Evolutionary conservation across 1,284 basidiomycete species (phyloP).

Genomic region (Puccinia horiana): DNA sequence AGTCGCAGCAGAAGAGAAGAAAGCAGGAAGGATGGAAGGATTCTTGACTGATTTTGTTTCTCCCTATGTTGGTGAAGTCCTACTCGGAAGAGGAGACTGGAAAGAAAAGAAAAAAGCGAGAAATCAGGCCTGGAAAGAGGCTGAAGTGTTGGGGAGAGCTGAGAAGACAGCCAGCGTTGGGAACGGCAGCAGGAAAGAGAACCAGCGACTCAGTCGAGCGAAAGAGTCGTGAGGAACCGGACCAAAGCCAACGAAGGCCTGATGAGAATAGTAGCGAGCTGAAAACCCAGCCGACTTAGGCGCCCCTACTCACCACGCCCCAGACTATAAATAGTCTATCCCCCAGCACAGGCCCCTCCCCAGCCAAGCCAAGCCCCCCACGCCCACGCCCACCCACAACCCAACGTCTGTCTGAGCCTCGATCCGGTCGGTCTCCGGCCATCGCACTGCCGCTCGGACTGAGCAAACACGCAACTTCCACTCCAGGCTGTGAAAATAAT

Average conservation of each 20-base stretch:
- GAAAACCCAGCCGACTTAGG: too few relatives aligned
- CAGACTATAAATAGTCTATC: too few relatives aligned
- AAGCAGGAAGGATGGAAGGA: not conserved
- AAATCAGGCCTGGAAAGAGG: not conserved
- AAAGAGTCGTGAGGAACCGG: not conserved
- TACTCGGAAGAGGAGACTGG: not conserved
- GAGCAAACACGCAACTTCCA: too few relatives aligned
- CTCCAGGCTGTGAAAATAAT: too few relatives aligned
- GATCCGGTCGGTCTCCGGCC: too few relatives aligned
- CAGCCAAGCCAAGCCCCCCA: too few relatives aligned
- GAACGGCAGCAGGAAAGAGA: not conserved
- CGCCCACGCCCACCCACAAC: too few relatives aligned
- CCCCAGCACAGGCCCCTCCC: too few relatives aligned
- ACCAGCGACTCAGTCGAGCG: not conserved
- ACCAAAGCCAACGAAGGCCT: constrained; percentile 16
- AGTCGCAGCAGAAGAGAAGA: not conserved
- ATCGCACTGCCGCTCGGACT: too few relatives aligned
- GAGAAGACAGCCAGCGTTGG: too few relatives aligned
- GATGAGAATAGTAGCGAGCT: not conserved
- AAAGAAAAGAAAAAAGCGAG: not conserved
- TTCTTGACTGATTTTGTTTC: not conserved
- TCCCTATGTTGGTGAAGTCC: not conserved
- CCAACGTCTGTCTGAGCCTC: too few relatives aligned
- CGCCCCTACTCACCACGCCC: too few relatives aligned
- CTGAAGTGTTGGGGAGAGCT: not conserved